Evolutionary conservation across 2,329 filamentous ascomycete species (phyloP).

Genomic region (Rhexocercosporidium sp.): DNA sequence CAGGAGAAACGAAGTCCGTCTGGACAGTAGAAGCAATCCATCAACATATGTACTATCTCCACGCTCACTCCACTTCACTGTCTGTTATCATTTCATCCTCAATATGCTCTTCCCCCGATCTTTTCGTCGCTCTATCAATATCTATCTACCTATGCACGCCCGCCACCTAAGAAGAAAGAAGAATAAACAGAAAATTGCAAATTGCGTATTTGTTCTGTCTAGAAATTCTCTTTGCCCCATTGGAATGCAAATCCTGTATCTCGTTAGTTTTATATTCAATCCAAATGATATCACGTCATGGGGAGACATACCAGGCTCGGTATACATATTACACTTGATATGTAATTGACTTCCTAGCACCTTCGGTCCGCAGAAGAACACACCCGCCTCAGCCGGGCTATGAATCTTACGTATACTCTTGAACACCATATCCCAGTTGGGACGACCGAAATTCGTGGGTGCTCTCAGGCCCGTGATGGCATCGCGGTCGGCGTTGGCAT

Average conservation of each 20-base stretch:
- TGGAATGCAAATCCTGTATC: slow-evolving; percentile 39
- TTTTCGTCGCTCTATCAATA: background rate
- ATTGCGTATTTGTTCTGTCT: slow-evolving; percentile 27
- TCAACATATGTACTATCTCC: background rate
- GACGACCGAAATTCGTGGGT: slow-evolving; percentile 83
- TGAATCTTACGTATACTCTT: slow-evolving; percentile 81
- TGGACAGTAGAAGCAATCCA: background rate
- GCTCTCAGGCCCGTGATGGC: slow-evolving; percentile 82
- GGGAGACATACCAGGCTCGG: slow-evolving; percentile 72
- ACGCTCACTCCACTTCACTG: background rate
- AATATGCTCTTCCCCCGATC: background rate
- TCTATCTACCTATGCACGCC: background rate
- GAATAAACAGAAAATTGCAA: background rate
- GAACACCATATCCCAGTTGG: slow-evolving; percentile 93
- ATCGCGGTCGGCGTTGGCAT: slow-evolving; percentile 82
- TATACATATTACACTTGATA: slow-evolving; percentile 87
- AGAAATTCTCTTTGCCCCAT: slow-evolving; percentile 59
- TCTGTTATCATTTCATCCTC: background rate
- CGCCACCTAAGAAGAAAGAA: background rate
- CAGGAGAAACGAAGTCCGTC: background rate
- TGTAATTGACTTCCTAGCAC: slow-evolving; percentile 77
- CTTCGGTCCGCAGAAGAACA: slow-evolving; percentile 88
- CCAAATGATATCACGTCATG: background rate
- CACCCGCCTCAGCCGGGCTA: slow-evolving; percentile 72
- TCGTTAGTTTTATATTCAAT: slow-evolving; percentile 19